A percentile compares a stretch with the other conserved stretches of the same genome.
These are phyloP conservation scores for Fallopia convolvulus DNA, from an alignment of 148 eudicot genomes.

Conservation along the genomic window DNA sequence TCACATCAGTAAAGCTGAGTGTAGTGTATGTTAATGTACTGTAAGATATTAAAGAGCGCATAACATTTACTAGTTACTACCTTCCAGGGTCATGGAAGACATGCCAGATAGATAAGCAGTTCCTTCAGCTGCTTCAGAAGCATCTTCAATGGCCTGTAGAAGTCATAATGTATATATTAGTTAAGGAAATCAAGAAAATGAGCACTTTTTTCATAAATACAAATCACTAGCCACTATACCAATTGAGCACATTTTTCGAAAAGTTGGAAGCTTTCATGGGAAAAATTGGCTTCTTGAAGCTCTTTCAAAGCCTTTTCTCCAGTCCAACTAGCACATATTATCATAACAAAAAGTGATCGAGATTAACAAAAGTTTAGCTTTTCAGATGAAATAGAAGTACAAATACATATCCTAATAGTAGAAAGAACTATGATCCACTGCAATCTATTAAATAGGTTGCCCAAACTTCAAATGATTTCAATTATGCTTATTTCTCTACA, in stretches of 20 bases:
- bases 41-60: background rate
- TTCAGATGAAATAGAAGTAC: background rate
- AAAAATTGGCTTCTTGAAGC: slow-evolving; percentile 78
- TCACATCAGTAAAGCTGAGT: slow-evolving; percentile 16
- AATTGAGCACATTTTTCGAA: slow-evolving; percentile 69
- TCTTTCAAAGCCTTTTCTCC: slow-evolving; percentile 82
- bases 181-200: background rate
- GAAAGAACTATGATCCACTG: background rate
- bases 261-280: slow-evolving; percentile 63
- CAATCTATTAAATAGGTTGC: background rate
- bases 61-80: slow-evolving; percentile 21
- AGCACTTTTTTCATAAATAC: background rate
- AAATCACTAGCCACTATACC: slow-evolving; percentile 24
- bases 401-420: background rate
- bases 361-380: background rate
- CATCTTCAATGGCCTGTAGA: slow-evolving; percentile 74
- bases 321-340: slow-evolving; percentile 59
- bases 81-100: slow-evolving; percentile 63
- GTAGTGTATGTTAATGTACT: slow-evolving; percentile 4
- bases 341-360: slow-evolving; percentile 13
- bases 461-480: background rate
- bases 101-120: slow-evolving; percentile 62
- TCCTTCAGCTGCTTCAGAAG: slow-evolving; percentile 68
- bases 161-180: slow-evolving; percentile 7
- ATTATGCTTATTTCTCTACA: background rate